These are phyloP conservation scores for Auricularia cornea DNA, from an alignment of 768 basidiomycete species.

Conservation along the genomic window DNA sequence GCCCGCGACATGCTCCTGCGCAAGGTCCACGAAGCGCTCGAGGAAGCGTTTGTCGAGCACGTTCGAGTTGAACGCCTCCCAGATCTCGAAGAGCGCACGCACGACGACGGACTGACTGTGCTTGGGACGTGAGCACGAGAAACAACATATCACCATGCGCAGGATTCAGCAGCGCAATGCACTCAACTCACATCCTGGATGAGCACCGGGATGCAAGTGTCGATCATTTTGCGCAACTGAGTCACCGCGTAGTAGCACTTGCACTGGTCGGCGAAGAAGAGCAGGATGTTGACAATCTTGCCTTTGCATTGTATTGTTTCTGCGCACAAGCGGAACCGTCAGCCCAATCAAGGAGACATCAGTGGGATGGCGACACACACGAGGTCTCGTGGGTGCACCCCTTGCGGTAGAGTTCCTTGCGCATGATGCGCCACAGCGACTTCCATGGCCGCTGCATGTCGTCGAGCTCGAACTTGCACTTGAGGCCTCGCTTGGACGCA, in stretches of 20 bases:
- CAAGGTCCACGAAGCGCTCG: slow-evolving; percentile 58
- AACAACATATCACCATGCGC: background rate
- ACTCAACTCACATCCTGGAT: slow-evolving; percentile 66
- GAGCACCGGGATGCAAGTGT: slow-evolving; percentile 58
- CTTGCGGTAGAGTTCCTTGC: slow-evolving; percentile 71
- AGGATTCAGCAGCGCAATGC: background rate
- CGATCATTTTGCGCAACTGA: slow-evolving; percentile 64
- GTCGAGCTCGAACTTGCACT: slow-evolving; percentile 54
- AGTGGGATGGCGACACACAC: slow-evolving; percentile 29
- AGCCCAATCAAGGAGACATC: background rate
- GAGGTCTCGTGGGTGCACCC: slow-evolving; percentile 48
- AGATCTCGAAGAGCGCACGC: slow-evolving; percentile 62
- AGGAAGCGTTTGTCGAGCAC: slow-evolving; percentile 67
- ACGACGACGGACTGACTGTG: slow-evolving; percentile 59
- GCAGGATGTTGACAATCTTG: slow-evolving; percentile 59
- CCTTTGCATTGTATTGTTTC: slow-evolving; percentile 31
- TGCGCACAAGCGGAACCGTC: slow-evolving; percentile 1
- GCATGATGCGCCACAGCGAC: slow-evolving; percentile 65
- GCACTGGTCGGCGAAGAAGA: slow-evolving; percentile 67
- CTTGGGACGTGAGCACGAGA: background rate
- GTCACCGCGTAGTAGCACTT: slow-evolving; percentile 57
- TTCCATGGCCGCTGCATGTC: slow-evolving; percentile 68
- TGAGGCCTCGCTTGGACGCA: slow-evolving; percentile 52
- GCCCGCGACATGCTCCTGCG: slow-evolving; percentile 64
- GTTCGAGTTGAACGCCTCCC: slow-evolving; percentile 72